phyloP scores from a whole-genome alignment of 1,139 yeast species.

The Geotrichum macrosporum region DNA sequence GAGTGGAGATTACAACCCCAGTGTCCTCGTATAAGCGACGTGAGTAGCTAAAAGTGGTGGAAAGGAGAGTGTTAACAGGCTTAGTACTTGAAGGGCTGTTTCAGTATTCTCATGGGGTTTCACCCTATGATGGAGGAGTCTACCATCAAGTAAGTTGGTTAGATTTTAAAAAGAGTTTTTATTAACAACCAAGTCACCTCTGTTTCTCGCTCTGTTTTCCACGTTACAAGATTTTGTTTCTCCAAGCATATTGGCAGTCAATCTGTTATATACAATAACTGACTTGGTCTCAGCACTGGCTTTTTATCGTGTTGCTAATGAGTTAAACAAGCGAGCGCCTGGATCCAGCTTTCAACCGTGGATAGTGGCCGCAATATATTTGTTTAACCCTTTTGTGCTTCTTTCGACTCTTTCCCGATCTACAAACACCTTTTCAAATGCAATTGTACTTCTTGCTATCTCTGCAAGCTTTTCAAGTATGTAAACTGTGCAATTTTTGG shows the following conservation, averaged over 20 bases:
- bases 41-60: conserved; percentile 20
- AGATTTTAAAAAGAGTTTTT: too few relatives aligned
- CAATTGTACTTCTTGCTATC: conserved; percentile 52
- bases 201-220: conserved; percentile 52
- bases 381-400: conserved; percentile 74
- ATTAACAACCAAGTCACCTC: conserved; percentile 45
- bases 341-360: conserved; percentile 25
- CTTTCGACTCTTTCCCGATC: conserved; percentile 68
- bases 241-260: conserved; percentile 27
- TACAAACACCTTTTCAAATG: conserved; percentile 57
- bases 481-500: not conserved
- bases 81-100: conserved; percentile 75
- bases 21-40: conserved; percentile 57
- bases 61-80: conserved; percentile 36
- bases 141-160: conserved; percentile 53
- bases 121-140: conserved; percentile 79
- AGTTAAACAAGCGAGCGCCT: conserved; percentile 31
- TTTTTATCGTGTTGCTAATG: conserved; percentile 45
- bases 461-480: conserved; percentile 36
- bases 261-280: conserved; percentile 40
- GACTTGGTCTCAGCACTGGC: conserved; percentile 43
- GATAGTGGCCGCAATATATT: conserved; percentile 50
- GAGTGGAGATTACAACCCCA: conserved; percentile 78
- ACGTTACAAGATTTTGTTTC: conserved; percentile 33
- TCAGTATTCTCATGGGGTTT: conserved; percentile 53